These are phyloP conservation scores for Malus hybrid DNA, from an alignment of 331 rosid genomes.

Conservation along the genomic window DNA sequence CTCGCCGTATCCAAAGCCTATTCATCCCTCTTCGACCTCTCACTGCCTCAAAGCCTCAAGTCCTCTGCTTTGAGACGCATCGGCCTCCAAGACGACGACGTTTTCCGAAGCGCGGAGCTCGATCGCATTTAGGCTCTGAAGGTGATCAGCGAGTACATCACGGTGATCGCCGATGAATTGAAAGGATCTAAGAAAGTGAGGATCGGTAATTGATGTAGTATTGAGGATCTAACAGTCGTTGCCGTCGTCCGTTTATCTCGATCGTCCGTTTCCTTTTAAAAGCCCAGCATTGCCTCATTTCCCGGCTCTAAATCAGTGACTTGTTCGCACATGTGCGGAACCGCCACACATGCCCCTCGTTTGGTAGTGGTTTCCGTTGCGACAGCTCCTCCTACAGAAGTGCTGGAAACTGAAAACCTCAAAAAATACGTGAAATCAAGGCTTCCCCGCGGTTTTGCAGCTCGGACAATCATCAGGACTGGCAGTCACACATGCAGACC, in stretches of 20 bases:
- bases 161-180: conserved; percentile 74
- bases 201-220: neutral
- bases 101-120: conserved; percentile 31
- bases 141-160: conserved; percentile 40
- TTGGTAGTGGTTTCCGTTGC: conserved; percentile 46
- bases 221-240: no score
- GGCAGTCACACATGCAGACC: conserved; percentile 90
- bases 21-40: conserved; percentile 48
- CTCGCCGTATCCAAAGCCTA: conserved; percentile 56
- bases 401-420: conserved; percentile 52
- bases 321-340: conserved; percentile 17
- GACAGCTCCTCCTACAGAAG: conserved; percentile 30
- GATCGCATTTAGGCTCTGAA: conserved; percentile 33
- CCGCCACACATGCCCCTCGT: neutral
- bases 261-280: neutral
- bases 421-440: conserved; percentile 59
- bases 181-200: conserved; percentile 1
- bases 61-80: conserved; percentile 52
- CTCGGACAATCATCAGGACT: conserved; percentile 69
- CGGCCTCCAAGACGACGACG: conserved; percentile 12
- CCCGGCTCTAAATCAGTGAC: conserved; percentile 29
- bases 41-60: conserved; percentile 50
- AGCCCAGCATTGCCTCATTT: conserved; percentile 29
- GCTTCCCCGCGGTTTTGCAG: conserved; percentile 95
- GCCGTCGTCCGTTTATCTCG: no score